Conservation (phyloP, 208 protist species). For the Wallacemonas sp. region DNA sequence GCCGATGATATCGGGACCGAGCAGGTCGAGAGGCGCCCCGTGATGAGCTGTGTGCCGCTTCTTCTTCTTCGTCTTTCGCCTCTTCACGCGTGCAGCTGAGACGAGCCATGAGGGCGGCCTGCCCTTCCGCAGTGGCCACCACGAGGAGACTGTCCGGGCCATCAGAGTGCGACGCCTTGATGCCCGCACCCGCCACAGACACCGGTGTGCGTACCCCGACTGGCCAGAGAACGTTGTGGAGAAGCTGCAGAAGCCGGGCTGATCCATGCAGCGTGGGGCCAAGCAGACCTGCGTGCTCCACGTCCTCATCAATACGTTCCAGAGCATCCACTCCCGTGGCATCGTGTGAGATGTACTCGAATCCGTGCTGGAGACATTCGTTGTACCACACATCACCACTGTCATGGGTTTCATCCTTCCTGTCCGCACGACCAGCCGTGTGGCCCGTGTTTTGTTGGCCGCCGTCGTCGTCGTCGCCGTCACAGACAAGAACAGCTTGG, state of each 20-base stretch:
- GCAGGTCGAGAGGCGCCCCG: not conserved
- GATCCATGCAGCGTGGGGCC: slow-evolving; percentile 37
- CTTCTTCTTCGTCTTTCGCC: not conserved
- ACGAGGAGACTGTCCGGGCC: slow-evolving; percentile 15
- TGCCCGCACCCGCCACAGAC: not conserved
- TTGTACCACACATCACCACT: slow-evolving; percentile 22
- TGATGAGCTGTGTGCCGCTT: not conserved
- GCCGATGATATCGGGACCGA: slow-evolving; percentile 4
- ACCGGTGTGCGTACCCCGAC: slow-evolving; percentile 9
- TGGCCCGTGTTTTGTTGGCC: too few species aligned
- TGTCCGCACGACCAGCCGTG: too few species aligned
- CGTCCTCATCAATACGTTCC: not conserved
- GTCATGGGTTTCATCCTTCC: too few species aligned
- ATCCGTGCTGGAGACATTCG: slow-evolving; percentile 33
- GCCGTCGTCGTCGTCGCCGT: not conserved
- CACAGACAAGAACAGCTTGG: slow-evolving; percentile 37
- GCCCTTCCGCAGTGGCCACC: slow-evolving; percentile 20
- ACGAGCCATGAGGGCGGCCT: not conserved
- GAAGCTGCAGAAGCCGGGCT: slow-evolving; percentile 47
- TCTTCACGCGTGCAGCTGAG: not conserved
- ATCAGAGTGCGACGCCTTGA: not conserved
- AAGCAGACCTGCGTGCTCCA: slow-evolving; percentile 35
- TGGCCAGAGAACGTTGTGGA: slow-evolving; percentile 69
- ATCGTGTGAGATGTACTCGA: slow-evolving; percentile 33
- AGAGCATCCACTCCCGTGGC: not conserved